Evolutionary conservation across 768 basidiomycete species (phyloP).

Genomic region (Lepiota subincarnata): DNA sequence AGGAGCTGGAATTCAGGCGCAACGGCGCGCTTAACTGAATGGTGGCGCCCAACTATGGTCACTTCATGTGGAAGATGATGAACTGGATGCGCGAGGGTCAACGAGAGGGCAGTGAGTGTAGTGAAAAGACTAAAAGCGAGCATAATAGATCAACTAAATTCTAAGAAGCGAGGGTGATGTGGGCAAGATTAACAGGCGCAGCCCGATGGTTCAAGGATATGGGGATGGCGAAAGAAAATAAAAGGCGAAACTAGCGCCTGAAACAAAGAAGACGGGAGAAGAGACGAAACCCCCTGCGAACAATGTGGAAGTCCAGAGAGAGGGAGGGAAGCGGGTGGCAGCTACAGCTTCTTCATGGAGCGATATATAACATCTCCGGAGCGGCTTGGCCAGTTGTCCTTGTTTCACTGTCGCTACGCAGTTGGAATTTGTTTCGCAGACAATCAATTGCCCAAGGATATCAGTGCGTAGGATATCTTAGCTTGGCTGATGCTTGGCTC

Average conservation of each 20-base stretch:
- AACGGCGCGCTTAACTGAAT: constrained; percentile 12
- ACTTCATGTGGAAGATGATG: constrained; percentile 14
- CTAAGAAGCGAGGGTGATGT: constrained; percentile 5
- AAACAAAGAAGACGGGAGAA: constrained; percentile 1
- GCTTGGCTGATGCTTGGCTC: no score
- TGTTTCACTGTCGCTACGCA: no score
- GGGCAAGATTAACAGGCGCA: constrained; percentile 3
- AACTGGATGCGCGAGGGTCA: constrained; percentile 18
- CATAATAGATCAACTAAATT: constrained; percentile 12
- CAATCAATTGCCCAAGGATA: no score
- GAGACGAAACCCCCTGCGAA: no score
- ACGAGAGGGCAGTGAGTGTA: constrained; percentile 15
- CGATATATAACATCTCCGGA: no score
- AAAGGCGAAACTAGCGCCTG: constrained; percentile 21
- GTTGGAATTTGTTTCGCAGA: no score
- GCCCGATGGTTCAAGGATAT: constrained; percentile 6
- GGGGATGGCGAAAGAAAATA: constrained; percentile 13
- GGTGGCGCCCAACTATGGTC: constrained; percentile 17
- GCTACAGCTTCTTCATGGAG: no score
- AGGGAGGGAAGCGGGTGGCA: no score
- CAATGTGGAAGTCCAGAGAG: no score
- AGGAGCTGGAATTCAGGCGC: constrained; percentile 23
- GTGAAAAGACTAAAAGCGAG: constrained; percentile 13
- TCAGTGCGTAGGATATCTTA: no score
- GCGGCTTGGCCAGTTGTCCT: no score